phyloP scores from a whole-genome alignment of 2,329 filamentous ascomycete genomes.

The Ascochyta viciae-villosae region DNA sequence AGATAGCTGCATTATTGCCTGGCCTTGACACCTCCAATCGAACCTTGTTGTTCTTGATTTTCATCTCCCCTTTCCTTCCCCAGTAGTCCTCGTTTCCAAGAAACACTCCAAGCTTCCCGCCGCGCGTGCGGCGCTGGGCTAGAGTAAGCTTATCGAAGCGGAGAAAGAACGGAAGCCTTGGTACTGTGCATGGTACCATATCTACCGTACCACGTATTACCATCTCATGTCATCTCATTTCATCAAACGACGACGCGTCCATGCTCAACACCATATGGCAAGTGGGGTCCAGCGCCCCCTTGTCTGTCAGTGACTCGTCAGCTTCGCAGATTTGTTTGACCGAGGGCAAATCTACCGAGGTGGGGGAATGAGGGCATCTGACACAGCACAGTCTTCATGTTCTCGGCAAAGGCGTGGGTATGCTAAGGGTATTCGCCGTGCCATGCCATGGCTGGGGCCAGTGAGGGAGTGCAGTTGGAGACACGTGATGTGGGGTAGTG shows the following conservation, averaged over 20 bases:
- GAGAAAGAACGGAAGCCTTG: too few species aligned
- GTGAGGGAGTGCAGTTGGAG: not conserved
- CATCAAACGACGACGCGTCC: slow-evolving; percentile 5
- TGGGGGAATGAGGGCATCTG: not conserved
- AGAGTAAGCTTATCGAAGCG: too few species aligned
- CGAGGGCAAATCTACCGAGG: not conserved
- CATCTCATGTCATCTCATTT: not conserved
- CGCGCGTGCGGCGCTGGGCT: too few species aligned
- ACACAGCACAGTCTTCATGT: slow-evolving; percentile 2
- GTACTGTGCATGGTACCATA: too few species aligned
- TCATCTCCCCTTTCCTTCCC: too few species aligned
- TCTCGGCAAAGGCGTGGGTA: not conserved
- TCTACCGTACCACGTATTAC: not conserved
- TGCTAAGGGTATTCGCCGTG: not conserved
- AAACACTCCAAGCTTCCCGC: too few species aligned
- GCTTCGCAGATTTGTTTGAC: not conserved
- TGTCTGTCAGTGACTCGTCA: slow-evolving; percentile 14
- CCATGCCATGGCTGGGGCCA: not conserved
- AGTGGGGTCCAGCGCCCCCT: slow-evolving; percentile 8
- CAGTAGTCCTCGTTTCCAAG: too few species aligned
- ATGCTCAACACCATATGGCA: slow-evolving; percentile 14
- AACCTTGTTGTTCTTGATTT: too few species aligned
- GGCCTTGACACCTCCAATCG: too few species aligned
- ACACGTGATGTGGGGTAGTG: slow-evolving; percentile 12
- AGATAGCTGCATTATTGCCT: too few species aligned